Conservation (phyloP, 352 stramenopile species). For the Phytophthora ohioensis region DNA sequence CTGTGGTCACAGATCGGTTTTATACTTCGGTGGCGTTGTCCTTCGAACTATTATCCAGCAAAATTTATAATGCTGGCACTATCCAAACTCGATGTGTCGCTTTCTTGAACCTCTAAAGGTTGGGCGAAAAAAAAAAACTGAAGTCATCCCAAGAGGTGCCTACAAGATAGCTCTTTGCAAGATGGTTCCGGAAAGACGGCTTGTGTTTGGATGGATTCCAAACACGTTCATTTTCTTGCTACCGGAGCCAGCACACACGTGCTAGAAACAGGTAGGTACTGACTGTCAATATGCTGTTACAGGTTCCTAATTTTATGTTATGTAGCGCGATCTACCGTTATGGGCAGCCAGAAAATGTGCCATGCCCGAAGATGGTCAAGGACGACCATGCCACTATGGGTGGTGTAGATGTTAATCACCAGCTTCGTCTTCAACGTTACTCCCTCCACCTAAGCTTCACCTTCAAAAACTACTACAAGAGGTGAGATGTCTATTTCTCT, state of each 20-base stretch:
- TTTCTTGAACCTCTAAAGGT: neutral
- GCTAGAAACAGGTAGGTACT: neutral
- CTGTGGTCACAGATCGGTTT: neutral
- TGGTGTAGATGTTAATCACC: neutral
- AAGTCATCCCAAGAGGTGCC: neutral
- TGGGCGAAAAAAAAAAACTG: neutral
- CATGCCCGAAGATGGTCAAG: neutral
- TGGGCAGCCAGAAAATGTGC: neutral
- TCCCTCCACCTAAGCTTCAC: neutral
- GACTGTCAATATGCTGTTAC: no score
- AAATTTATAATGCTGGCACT: neutral
- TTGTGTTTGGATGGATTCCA: neutral
- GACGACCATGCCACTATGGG: neutral
- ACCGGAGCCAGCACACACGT: neutral
- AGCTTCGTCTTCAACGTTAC: neutral
- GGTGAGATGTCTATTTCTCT: neutral
- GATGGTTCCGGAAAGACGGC: neutral
- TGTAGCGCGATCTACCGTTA: neutral
- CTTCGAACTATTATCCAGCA: neutral
- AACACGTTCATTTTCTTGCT: neutral
- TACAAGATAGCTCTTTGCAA: neutral
- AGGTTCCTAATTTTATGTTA: no score
- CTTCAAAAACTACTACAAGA: neutral
- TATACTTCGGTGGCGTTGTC: neutral
- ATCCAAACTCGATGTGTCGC: neutral